A percentile compares a stretch with the other conserved stretches of the same genome.
Conservation (phyloP, 1,284 basidiomycete species). For the Spongiforma sp. region DNA sequence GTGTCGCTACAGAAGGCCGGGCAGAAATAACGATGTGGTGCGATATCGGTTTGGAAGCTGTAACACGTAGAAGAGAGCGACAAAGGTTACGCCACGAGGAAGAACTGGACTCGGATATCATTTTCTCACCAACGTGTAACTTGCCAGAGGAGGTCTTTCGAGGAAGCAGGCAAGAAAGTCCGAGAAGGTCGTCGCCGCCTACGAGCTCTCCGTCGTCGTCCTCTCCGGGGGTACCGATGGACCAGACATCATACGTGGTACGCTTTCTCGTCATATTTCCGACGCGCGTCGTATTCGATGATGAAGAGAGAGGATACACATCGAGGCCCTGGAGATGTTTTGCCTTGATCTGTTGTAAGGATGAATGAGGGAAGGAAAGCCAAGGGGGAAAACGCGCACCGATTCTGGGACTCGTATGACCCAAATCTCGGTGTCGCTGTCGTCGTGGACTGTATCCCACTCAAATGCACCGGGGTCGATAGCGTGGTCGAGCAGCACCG, state of each 20-base stretch:
- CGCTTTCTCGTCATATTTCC: conserved; percentile 59
- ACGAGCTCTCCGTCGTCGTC: conserved; percentile 45
- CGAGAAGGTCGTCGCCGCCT: conserved; percentile 67
- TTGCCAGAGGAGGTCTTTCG: conserved; percentile 62
- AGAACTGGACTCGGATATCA: neutral
- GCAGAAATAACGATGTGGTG: conserved; percentile 63
- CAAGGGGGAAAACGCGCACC: conserved; percentile 39
- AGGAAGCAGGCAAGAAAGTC: conserved; percentile 66
- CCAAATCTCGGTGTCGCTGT: conserved; percentile 71
- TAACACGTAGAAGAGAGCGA: neutral
- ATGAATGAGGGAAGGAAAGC: neutral
- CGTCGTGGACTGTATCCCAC: conserved; percentile 65
- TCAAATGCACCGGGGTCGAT: conserved; percentile 58
- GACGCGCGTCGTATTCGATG: conserved; percentile 42
- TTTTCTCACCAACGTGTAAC: conserved; percentile 57
- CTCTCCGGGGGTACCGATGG: too few relatives aligned
- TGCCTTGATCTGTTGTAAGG: conserved; percentile 57
- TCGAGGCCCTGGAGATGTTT: conserved; percentile 60
- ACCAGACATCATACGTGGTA: conserved; percentile 67
- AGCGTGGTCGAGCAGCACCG: conserved; percentile 46
- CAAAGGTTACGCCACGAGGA: neutral
- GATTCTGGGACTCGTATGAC: conserved; percentile 68
- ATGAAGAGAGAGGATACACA: conserved; percentile 48
- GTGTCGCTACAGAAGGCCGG: conserved; percentile 47
- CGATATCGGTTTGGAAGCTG: conserved; percentile 63